Percentiles rank a stretch among this genome's conserved stretches.
Evolutionary conservation across 2,329 filamentous ascomycete species (phyloP).

Genomic region (Graphilbum ipis-grandicollis): DNA sequence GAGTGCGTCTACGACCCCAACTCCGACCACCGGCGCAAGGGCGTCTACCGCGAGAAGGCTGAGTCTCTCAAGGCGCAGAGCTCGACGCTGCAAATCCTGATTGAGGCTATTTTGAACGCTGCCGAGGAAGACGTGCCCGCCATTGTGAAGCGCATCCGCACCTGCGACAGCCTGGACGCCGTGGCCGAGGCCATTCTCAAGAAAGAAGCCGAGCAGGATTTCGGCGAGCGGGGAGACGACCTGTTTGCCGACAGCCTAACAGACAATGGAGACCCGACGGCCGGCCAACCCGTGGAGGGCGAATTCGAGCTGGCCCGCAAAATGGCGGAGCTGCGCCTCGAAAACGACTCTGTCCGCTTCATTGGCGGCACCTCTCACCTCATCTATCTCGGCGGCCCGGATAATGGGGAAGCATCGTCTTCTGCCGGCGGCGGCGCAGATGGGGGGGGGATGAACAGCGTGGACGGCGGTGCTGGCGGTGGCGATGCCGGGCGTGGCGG

Average conservation of each 20-base stretch:
- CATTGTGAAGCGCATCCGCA: slow-evolving; percentile 73
- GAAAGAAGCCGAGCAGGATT: slow-evolving; percentile 19
- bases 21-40: slow-evolving; percentile 89
- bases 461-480: no score
- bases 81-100: slow-evolving; percentile 77
- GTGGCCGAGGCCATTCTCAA: slow-evolving; percentile 36
- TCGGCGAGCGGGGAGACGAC: slow-evolving; percentile 17
- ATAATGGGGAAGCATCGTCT: no score
- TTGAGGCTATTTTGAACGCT: slow-evolving; percentile 84
- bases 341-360: slow-evolving; percentile 76
- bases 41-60: slow-evolving; percentile 87
- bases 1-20: slow-evolving; percentile 91
- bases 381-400: slow-evolving; percentile 55
- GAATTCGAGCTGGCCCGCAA: slow-evolving; percentile 78
- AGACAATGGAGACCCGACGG: slow-evolving; percentile 6
- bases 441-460: no score
- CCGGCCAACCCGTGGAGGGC: slow-evolving; percentile 24
- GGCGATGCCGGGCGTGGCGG: no score
- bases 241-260: background rate
- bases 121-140: slow-evolving; percentile 70
- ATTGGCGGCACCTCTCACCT: slow-evolving; percentile 90
- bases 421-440: no score
- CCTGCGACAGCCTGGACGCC: slow-evolving; percentile 52
- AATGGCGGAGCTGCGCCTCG: slow-evolving; percentile 79
- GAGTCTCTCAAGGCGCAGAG: slow-evolving; percentile 76